Conservation (phyloP, 1,284 basidiomycete species). For the Cryptococcus deneoformans region DNA sequence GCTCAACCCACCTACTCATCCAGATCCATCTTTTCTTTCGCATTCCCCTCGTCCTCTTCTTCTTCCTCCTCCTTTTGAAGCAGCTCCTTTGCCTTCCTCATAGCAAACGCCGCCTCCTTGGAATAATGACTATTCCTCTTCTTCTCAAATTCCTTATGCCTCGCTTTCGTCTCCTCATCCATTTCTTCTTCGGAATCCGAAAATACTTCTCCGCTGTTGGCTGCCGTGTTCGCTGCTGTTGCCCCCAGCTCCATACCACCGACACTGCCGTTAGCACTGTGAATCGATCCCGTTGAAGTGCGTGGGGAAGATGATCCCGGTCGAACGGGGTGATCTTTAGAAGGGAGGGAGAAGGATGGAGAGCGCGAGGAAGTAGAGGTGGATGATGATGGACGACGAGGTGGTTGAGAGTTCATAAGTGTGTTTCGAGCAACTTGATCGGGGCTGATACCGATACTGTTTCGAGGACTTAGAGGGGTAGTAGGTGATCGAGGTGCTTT, state of each 20-base stretch:
- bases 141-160: constrained; percentile 76
- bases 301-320: constrained; percentile 32
- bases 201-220: constrained; percentile 41
- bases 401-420: constrained; percentile 12
- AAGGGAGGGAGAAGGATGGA: constrained; percentile 64
- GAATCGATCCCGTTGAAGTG: constrained; percentile 53
- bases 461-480: constrained; percentile 16
- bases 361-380: constrained; percentile 74
- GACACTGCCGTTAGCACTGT: constrained; percentile 53
- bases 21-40: constrained; percentile 9
- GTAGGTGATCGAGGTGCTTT: constrained; percentile 10
- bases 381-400: constrained; percentile 32
- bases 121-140: constrained; percentile 79
- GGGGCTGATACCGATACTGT: background rate
- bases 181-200: constrained; percentile 70
- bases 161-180: constrained; percentile 83
- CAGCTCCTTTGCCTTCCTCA: constrained; percentile 59
- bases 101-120: constrained; percentile 79
- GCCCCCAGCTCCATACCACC: constrained; percentile 27
- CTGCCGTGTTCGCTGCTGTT: constrained; percentile 43
- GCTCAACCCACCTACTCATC: constrained; percentile 1
- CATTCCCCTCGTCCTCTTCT: background rate
- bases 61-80: constrained; percentile 18
- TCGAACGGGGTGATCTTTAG: constrained; percentile 32
- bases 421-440: background rate